Conservation (phyloP, 441 rosid species). For the Populus tomentosa region DNA sequence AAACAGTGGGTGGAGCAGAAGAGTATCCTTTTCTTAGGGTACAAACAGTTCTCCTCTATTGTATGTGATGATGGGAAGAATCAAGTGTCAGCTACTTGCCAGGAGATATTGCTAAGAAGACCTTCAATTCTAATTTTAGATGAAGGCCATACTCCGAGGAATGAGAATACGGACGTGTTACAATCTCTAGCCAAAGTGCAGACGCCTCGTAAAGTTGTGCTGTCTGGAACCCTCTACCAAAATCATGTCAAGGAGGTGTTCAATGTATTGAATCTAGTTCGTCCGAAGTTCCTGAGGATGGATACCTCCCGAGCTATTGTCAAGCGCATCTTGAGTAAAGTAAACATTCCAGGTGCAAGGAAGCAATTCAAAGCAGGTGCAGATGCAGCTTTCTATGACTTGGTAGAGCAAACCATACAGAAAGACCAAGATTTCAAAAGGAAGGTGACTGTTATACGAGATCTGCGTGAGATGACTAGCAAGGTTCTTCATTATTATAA, state of each 20-base stretch:
- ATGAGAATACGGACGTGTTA: constrained; percentile 59
- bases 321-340: constrained; percentile 60
- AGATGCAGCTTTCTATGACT: constrained; percentile 46
- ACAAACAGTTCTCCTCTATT: constrained; percentile 67
- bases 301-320: constrained; percentile 35
- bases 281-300: constrained; percentile 66
- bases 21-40: constrained; percentile 79
- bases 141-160: constrained; percentile 90
- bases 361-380: constrained; percentile 39
- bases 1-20: constrained; percentile 59
- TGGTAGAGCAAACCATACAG: constrained; percentile 65
- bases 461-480: constrained; percentile 79
- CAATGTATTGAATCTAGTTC: constrained; percentile 73
- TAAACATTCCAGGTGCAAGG: constrained; percentile 36
- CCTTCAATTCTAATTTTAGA: constrained; percentile 84
- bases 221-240: constrained; percentile 84
- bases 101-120: constrained; percentile 53
- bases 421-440: constrained; percentile 41
- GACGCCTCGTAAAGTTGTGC: constrained; percentile 81
- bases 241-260: constrained; percentile 85
- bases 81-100: constrained; percentile 34
- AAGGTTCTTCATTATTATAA: constrained; percentile 80
- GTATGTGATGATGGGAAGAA: constrained; percentile 46
- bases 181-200: constrained; percentile 69
- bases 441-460: constrained; percentile 55